A percentile compares a stretch with the other conserved stretches of the same genome.
Evolutionary conservation across 2,329 filamentous ascomycete species (phyloP).

Genomic region (Plectosphaerella plurivora): DNA sequence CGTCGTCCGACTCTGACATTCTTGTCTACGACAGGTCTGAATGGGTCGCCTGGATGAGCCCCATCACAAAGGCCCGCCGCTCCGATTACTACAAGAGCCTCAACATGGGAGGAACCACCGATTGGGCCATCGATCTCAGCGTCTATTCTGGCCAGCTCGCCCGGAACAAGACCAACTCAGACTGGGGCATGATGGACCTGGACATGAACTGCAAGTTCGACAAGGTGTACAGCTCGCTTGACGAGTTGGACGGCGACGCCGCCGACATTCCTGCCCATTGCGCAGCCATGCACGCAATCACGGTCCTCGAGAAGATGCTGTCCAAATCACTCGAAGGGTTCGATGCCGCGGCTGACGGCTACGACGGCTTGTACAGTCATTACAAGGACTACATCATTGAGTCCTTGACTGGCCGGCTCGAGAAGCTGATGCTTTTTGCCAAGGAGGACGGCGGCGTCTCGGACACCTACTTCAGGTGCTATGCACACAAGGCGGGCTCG

Average conservation of each 20-base stretch:
- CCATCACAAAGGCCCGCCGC: neutral
- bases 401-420: too few species aligned
- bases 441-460: too few species aligned
- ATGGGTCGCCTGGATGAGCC: neutral
- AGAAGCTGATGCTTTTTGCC: too few species aligned
- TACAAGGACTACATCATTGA: too few species aligned
- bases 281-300: neutral
- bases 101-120: neutral
- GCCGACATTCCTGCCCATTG: neutral
- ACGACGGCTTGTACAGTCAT: neutral
- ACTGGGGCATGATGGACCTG: neutral
- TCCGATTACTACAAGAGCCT: neutral
- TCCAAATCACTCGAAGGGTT: neutral
- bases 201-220: neutral
- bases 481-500: too few species aligned
- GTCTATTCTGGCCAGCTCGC: too few species aligned
- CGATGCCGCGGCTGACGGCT: neutral
- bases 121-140: conserved; percentile 1
- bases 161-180: conserved; percentile 1
- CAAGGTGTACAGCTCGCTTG: neutral
- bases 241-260: neutral
- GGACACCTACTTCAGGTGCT: too few species aligned
- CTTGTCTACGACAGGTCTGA: conserved; percentile 5
- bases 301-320: neutral
- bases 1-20: neutral